Percentiles rank a stretch among this genome's conserved stretches.
phyloP scores from a whole-genome alignment of 106 monocot species.

The Dendrobium catenatum region DNA sequence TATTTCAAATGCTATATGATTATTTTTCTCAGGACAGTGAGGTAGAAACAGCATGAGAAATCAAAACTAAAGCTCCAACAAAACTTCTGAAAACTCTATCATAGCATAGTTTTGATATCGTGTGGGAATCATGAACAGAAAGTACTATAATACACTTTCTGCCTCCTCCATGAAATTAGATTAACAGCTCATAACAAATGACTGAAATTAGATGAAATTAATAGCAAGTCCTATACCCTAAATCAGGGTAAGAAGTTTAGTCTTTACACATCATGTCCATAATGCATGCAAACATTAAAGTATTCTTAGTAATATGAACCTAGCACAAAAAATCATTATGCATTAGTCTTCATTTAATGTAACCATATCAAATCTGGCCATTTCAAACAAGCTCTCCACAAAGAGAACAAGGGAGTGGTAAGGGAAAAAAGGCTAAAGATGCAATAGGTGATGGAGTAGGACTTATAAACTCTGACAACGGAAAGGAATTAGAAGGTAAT shows the following conservation, averaged over 20 bases:
- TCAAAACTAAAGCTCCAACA: not conserved
- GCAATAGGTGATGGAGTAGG: too few relatives aligned
- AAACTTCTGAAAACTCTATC: not conserved
- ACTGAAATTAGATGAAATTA: not conserved
- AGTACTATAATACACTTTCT: not conserved
- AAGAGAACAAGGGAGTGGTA: not conserved
- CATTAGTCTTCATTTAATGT: not conserved
- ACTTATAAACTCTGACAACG: too few relatives aligned
- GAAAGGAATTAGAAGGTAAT: not conserved
- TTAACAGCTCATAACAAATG: not conserved
- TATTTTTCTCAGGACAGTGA: not conserved
- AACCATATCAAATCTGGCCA: not conserved
- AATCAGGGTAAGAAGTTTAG: not conserved
- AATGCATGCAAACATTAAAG: not conserved
- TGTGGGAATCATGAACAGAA: not conserved
- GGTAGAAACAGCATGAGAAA: not conserved
- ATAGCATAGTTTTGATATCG: not conserved
- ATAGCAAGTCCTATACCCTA: not conserved
- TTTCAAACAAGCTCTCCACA: not conserved
- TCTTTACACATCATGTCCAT: not conserved
- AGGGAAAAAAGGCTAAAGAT: too few relatives aligned
- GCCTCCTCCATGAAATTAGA: not conserved
- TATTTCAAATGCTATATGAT: not conserved
- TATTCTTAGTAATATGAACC: conserved; percentile 1
- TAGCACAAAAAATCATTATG: not conserved